Base-by-base conservation (phyloP, 306 rosid species). In the Prunus mongolica region DNA sequence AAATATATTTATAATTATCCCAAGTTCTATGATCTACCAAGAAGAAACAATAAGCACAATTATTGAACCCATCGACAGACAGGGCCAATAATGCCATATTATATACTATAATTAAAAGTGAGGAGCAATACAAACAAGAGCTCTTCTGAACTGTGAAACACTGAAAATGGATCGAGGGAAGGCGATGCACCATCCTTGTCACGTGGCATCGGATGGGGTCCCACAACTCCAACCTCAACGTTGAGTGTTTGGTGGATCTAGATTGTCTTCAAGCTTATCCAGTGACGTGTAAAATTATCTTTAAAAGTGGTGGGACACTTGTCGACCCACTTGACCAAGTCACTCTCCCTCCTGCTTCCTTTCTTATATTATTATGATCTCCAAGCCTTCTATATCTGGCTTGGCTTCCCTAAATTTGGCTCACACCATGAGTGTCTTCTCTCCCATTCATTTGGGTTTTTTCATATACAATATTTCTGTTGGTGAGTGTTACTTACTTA, bases 311-410 rank as follows among this genome's bases (percentile, higher is more conserved):
- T 60, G 65, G 65, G 65, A 60, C 38, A 60, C 38, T 8, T 16
- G 41, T 81, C 62, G 24, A 41, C 34, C 66, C 22, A 24, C 57
- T 55, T 69, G 54, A 60, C 84, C 46, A 5, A 2, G 24, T 79
- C 72, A 70, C 20, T 45, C 18, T 2, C 2, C 57, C 32, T 85
- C 84, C 75, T 2, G 67, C 41, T 6, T 5, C 41, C 41, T 34
- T 34, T 34, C 41, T 34, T 34, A 34, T 34, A 34, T 34, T 47
- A 4, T 51, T 58, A 58, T 30, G 34, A 60, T 60, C 28, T 62
- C 44, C 67, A 18, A 34, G 18, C 28, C 5, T 38, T 32, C 20
- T 57, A 14, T 32, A 20, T 14, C 30, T 71, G 63, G 74, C 47
- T 51, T 50, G 69, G 69, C 69, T 70, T 20, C 62, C 63, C 24